phyloP scores from a whole-genome alignment of 345 rosid genomes.

The Citrus inodora region DNA sequence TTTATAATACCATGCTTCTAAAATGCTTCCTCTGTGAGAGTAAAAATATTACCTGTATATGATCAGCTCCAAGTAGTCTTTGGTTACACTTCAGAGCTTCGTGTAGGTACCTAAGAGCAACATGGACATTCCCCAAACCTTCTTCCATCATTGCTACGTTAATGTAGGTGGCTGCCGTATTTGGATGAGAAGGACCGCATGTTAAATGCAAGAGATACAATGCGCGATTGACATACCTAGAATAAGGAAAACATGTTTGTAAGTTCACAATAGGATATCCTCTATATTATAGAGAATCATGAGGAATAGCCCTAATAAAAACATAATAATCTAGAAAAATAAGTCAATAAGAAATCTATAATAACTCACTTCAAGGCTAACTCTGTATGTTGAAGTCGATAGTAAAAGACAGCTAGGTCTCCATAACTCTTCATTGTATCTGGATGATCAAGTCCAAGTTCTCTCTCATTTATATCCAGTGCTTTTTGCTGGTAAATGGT shows the following conservation, averaged over 20 bases:
- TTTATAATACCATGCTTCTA: background rate
- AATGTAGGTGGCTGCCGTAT: slow-evolving; percentile 96
- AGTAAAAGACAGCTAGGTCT: slow-evolving; percentile 95
- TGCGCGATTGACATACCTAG: slow-evolving; percentile 94
- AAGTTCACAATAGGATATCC: background rate
- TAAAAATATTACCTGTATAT: slow-evolving; percentile 67
- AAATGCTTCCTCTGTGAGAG: background rate
- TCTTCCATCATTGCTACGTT: slow-evolving; percentile 99
- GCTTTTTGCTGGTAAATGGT: slow-evolving; percentile 98
- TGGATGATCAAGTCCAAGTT: slow-evolving; percentile 98
- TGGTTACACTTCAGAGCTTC: slow-evolving; percentile 98
- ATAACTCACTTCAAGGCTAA: slow-evolving; percentile 84
- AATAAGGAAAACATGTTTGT: slow-evolving; percentile 20
- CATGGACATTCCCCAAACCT: slow-evolving; percentile 94
- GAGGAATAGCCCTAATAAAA: background rate
- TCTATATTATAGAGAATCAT: background rate
- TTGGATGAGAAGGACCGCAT: slow-evolving; percentile 95
- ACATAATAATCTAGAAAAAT: slow-evolving; percentile 1
- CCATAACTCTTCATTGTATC: slow-evolving; percentile 99
- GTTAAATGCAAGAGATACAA: slow-evolving; percentile 88
- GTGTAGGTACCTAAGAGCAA: slow-evolving; percentile 92
- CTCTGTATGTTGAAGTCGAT: slow-evolving; percentile 97
- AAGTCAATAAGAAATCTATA: slow-evolving; percentile 18
- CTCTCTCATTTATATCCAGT: slow-evolving; percentile 93
- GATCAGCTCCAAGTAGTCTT: slow-evolving; percentile 93